Base-by-base conservation (phyloP, 805 yeast genomes). In the Candida multigemmis region DNA sequence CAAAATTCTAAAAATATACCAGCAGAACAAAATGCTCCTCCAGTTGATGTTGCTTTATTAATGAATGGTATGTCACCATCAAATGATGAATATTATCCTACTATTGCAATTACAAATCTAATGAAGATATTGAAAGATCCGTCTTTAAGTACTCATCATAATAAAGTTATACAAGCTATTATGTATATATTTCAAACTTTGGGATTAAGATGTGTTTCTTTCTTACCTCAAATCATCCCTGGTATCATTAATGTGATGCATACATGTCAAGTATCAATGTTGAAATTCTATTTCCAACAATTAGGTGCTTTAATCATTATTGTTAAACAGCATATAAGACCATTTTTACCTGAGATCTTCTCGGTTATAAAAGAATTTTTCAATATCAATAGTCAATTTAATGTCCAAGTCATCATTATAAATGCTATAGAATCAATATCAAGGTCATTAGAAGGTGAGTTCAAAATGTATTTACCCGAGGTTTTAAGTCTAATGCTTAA, bases 61-160 rank as follows among this genome's bases (percentile, higher is more conserved):
- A 85, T 91, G 87, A 83, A 83, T 43, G 96, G 96, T 4, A 81
- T 84, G 68, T 80, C 94, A 5, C 97, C 97, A 2, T 78, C 93
- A 0, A 70, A 71, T 39, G 97, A 87, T 30, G 96, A 89, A 40
- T 91, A 87, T 42, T 87, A 83, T 42, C 95, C 97, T 3, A 86
- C 96, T 0, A 97, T 91, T 14, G 97, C 89, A 1, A 83, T 91
- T 23, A 76, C 76, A 23, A 83, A 87, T 5, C 56, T 91, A 34
- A 70, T 87, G 74, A 83, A 78, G 34, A 79, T 91, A 12, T 55
- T 91, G 22, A 78, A 79, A 37, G 98, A 91, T 50, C 73, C 82
- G 0, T 83, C 96, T 0, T 62, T 89, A 31, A 77, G 84, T 7
- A 64, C 81, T 0, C 94, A 87, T 46, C 97, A 91, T 47, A 81